Conservation (phyloP, 2,329 filamentous ascomycete genomes). For the Pseudomassariella vexata region DNA sequence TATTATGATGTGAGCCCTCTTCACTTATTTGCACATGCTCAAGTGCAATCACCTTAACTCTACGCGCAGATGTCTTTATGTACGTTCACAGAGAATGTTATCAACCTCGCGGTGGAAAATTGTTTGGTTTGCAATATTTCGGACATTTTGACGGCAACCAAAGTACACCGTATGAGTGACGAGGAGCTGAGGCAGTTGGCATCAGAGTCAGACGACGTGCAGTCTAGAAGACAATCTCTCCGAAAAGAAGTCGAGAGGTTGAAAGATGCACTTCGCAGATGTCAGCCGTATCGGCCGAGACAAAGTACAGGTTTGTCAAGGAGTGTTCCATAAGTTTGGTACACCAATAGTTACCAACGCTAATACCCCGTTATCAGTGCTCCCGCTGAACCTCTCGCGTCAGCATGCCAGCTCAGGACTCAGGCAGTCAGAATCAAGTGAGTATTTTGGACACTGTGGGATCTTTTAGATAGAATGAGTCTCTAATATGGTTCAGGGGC, state of each 20-base stretch:
- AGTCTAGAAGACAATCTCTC: neutral
- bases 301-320: constrained; percentile 2
- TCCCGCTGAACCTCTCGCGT: no score
- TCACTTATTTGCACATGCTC: constrained; percentile 12
- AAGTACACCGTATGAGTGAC: constrained; percentile 28
- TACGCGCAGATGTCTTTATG: constrained; percentile 33
- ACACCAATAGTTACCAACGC: no score
- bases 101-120: constrained; percentile 41
- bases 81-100: constrained; percentile 41
- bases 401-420: no score
- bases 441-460: no score
- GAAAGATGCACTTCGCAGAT: neutral
- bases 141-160: constrained; percentile 31
- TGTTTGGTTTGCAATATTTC: constrained; percentile 37
- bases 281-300: neutral
- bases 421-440: no score
- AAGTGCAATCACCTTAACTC: neutral
- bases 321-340: no score
- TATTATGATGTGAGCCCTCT: constrained; percentile 11
- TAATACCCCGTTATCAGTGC: no score
- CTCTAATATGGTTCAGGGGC: no score
- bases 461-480: no score
- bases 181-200: constrained; percentile 21
- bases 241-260: constrained; percentile 1
- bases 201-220: constrained; percentile 23